Conservation (phyloP, 139 green algal species). For the Chlamydomonas eustigma region DNA sequence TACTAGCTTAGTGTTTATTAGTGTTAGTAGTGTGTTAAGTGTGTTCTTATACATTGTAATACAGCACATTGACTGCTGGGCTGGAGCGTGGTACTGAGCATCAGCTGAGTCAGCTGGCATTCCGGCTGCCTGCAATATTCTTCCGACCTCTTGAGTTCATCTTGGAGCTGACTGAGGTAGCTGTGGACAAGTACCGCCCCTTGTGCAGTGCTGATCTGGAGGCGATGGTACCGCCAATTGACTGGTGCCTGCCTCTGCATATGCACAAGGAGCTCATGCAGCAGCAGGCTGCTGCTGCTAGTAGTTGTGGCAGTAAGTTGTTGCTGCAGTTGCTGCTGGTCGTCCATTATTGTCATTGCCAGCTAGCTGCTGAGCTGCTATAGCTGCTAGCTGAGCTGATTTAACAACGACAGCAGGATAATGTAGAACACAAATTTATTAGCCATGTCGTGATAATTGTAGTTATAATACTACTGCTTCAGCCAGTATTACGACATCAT, state of each 20-base stretch:
- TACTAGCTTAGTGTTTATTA: background rate
- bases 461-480: no score
- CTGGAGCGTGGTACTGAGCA: background rate
- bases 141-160: slow-evolving; percentile 11
- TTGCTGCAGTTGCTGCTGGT: no score
- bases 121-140: slow-evolving; percentile 5
- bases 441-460: no score
- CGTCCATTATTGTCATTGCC: no score
- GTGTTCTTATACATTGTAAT: background rate
- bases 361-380: no score
- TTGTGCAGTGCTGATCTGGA: background rate
- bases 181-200: background rate
- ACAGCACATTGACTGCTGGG: background rate
- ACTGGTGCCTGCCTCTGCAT: background rate
- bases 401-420: no score
- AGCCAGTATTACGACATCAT: no score
- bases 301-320: no score
- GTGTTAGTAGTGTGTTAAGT: background rate
- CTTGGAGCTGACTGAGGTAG: background rate
- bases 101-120: background rate
- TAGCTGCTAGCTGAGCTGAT: no score
- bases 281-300: no score
- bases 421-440: no score
- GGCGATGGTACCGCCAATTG: background rate
- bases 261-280: no score